phyloP scores from a whole-genome alignment of 495 filamentous ascomycete species.

The Acidomyces sp. region DNA sequence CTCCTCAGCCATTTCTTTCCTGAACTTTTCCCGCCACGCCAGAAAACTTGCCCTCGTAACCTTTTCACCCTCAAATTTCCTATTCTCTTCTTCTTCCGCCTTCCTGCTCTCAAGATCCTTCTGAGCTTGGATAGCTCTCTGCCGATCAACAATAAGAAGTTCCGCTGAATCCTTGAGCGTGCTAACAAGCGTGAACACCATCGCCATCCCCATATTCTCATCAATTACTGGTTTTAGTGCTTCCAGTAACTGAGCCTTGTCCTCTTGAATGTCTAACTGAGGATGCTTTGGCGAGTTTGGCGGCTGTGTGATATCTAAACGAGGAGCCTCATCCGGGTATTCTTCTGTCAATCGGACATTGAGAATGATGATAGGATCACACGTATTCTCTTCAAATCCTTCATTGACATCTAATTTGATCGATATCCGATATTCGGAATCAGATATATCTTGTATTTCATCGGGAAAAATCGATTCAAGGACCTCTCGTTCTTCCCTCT shows the following conservation, averaged over 20 bases:
- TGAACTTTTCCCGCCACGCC: conserved; percentile 67
- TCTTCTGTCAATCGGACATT: conserved; percentile 71
- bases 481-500: conserved; percentile 89
- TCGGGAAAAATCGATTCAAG: conserved; percentile 97
- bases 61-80: conserved; percentile 83
- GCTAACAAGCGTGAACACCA: conserved; percentile 85
- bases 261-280: conserved; percentile 49
- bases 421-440: conserved; percentile 71
- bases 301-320: conserved; percentile 59
- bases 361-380: conserved; percentile 44
- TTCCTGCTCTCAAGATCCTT: conserved; percentile 54
- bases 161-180: conserved; percentile 82
- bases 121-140: conserved; percentile 43
- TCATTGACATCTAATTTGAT: conserved; percentile 58
- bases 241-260: conserved; percentile 57
- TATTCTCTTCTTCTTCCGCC: conserved; percentile 82
- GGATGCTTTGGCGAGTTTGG: conserved; percentile 54
- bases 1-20: conserved; percentile 62
- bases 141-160: conserved; percentile 57
- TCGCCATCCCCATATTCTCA: conserved; percentile 93
- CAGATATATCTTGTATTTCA: conserved; percentile 90
- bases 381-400: conserved; percentile 46
- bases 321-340: conserved; percentile 77
- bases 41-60: conserved; percentile 77
- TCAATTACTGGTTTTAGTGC: conserved; percentile 56